Conservation (phyloP, 169 alveolate genomes). For the Cryptosporidium baileyi region DNA sequence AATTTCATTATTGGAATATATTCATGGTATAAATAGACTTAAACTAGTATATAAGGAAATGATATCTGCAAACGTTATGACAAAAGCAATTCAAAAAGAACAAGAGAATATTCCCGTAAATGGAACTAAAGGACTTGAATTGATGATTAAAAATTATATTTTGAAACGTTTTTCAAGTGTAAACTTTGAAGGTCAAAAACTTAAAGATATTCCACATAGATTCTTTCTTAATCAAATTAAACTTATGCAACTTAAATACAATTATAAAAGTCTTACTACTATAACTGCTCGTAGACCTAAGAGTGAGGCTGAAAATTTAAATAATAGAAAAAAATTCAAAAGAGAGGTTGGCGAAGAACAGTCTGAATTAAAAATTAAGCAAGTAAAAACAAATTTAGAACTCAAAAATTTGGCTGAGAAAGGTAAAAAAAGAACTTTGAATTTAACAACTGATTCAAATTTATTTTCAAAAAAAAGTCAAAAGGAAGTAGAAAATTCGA, state of each 20-base stretch:
- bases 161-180: conserved; percentile 21
- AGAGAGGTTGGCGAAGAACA: too few relatives aligned
- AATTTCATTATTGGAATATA: conserved; percentile 28
- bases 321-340: too few relatives aligned
- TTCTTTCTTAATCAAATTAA: conserved; percentile 48
- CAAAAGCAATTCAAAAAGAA: conserved; percentile 48
- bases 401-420: too few relatives aligned
- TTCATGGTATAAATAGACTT: conserved; percentile 61
- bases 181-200: conserved; percentile 32
- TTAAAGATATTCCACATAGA: conserved; percentile 65
- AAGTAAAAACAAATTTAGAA: too few relatives aligned
- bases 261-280: conserved; percentile 26
- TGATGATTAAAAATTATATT: conserved; percentile 35
- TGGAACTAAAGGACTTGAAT: conserved; percentile 59
- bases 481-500: too few relatives aligned
- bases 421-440: too few relatives aligned
- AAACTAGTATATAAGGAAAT: conserved; percentile 55
- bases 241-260: conserved; percentile 52
- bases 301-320: conserved; percentile 2
- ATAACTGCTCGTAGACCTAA: conserved; percentile 27
- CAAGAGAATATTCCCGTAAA: conserved; percentile 53
- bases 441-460: too few relatives aligned
- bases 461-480: too few relatives aligned
- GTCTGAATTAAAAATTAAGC: too few relatives aligned
- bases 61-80: conserved; percentile 28